A percentile compares a stretch with the other conserved stretches of the same genome.
Conservation (phyloP, 495 filamentous ascomycete species). For the Penicillium flavigenum region DNA sequence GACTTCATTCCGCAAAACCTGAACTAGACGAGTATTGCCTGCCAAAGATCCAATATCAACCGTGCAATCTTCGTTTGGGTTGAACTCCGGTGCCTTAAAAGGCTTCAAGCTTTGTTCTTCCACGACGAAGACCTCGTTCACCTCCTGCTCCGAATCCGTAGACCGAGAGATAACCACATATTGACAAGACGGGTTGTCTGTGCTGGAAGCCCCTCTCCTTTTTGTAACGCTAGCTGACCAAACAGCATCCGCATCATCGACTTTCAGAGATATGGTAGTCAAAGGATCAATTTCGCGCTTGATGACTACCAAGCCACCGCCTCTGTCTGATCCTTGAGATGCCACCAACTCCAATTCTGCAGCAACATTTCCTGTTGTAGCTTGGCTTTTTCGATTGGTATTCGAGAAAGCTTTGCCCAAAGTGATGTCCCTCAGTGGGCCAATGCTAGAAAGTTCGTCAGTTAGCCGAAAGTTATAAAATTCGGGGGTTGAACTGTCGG, state of each 20-base stretch:
- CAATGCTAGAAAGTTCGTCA: slow-evolving; percentile 73
- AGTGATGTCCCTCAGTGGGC: slow-evolving; percentile 70
- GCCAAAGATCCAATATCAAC: slow-evolving; percentile 78
- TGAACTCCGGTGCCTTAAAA: slow-evolving; percentile 68
- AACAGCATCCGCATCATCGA: slow-evolving; percentile 35
- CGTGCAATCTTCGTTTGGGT: slow-evolving; percentile 78
- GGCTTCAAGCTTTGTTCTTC: slow-evolving; percentile 31
- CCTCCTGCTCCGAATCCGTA: slow-evolving; percentile 36
- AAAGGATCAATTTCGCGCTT: slow-evolving; percentile 69
- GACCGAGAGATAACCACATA: slow-evolving; percentile 42
- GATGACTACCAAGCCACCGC: slow-evolving; percentile 70
- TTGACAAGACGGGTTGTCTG: slow-evolving; percentile 32
- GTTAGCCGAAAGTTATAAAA: slow-evolving; percentile 73
- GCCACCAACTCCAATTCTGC: slow-evolving; percentile 69
- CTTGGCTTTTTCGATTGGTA: slow-evolving; percentile 1
- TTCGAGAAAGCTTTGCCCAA: slow-evolving; percentile 50
- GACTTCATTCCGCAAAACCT: slow-evolving; percentile 79
- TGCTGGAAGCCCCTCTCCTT: slow-evolving; percentile 36
- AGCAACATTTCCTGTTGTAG: slow-evolving; percentile 36
- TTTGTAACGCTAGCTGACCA: slow-evolving; percentile 37
- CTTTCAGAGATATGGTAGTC: slow-evolving; percentile 57
- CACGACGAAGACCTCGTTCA: slow-evolving; percentile 40
- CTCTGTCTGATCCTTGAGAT: slow-evolving; percentile 65
- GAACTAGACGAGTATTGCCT: slow-evolving; percentile 71
- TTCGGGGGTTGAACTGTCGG: slow-evolving; percentile 37